Evolutionary conservation across 2,329 filamentous ascomycete species (phyloP).

Genomic region (Phaeosphaeria sp.): DNA sequence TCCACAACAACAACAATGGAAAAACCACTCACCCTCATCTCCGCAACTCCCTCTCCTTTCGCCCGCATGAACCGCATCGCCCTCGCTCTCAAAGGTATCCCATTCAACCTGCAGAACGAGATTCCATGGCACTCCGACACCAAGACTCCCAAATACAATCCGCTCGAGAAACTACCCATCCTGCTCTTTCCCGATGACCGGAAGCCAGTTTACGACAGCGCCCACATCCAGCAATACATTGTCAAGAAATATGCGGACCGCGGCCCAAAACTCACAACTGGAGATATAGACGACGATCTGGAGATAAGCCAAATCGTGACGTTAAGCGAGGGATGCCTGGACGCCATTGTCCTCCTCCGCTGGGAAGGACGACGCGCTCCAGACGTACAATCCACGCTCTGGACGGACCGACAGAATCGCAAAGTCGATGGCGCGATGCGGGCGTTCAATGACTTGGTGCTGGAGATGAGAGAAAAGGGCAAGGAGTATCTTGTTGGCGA

Average conservation of each 20-base stretch:
- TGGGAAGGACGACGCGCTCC: slow-evolving; percentile 17
- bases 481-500: slow-evolving; percentile 16
- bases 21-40: slow-evolving; percentile 22
- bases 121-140: slow-evolving; percentile 52
- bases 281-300: slow-evolving; percentile 13
- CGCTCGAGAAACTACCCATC: slow-evolving; percentile 50
- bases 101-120: slow-evolving; percentile 51
- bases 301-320: slow-evolving; percentile 20
- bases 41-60: slow-evolving; percentile 49
- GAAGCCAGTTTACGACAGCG: slow-evolving; percentile 20
- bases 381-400: slow-evolving; percentile 10
- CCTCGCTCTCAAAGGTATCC: slow-evolving; percentile 48
- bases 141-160: slow-evolving; percentile 48
- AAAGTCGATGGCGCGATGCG: slow-evolving; percentile 20
- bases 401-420: slow-evolving; percentile 18
- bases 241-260: slow-evolving; percentile 19
- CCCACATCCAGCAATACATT: slow-evolving; percentile 25
- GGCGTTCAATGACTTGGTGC: slow-evolving; percentile 15
- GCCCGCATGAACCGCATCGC: slow-evolving; percentile 52
- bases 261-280: slow-evolving; percentile 13
- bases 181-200: slow-evolving; percentile 35
- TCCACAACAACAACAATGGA: neutral
- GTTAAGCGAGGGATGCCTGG: slow-evolving; percentile 19
- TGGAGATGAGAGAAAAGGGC: slow-evolving; percentile 6
- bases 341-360: slow-evolving; percentile 19